Conservation (phyloP, 352 stramenopile species). For the Elongisporangium anandrum region DNA sequence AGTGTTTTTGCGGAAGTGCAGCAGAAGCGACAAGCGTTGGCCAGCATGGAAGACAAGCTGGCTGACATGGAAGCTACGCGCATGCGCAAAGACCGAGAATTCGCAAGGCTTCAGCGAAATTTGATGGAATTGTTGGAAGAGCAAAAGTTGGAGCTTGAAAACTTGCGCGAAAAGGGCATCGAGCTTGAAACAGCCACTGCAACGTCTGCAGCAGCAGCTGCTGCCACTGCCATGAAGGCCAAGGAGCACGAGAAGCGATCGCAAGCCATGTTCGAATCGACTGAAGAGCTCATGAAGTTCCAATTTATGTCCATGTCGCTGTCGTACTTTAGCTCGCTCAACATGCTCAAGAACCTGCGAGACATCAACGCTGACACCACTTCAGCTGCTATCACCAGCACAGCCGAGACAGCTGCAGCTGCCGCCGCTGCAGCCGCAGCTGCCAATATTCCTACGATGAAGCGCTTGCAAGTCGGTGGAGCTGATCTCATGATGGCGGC, state of each 20-base stretch:
- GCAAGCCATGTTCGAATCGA: conserved; percentile 91
- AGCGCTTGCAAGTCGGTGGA: conserved; percentile 56
- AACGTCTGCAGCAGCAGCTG: conserved; percentile 87
- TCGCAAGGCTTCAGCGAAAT: conserved; percentile 88
- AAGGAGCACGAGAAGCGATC: conserved; percentile 89
- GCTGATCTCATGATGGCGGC: conserved; percentile 55
- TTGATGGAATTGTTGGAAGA: conserved; percentile 93
- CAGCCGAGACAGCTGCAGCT: conserved; percentile 84
- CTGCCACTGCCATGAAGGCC: conserved; percentile 86
- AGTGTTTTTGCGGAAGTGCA: conserved; percentile 89
- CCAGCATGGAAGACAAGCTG: conserved; percentile 80
- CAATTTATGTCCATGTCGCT: conserved; percentile 96
- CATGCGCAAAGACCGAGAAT: conserved; percentile 91
- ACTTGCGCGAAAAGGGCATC: conserved; percentile 87
- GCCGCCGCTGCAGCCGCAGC: conserved; percentile 82
- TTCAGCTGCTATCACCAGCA: conserved; percentile 76
- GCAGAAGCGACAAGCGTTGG: conserved; percentile 79
- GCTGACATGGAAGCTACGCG: conserved; percentile 91
- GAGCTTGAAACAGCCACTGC: conserved; percentile 90
- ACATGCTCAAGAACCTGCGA: conserved; percentile 92
- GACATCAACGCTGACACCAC: conserved; percentile 94
- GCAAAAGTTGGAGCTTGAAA: conserved; percentile 92
- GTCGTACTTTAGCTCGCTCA: conserved; percentile 93
- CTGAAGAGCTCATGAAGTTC: conserved; percentile 96
- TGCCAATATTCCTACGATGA: conserved; percentile 85